Evolutionary conservation across 164 flowering plant species (phyloP).

Genomic region (Protea cynaroides): DNA sequence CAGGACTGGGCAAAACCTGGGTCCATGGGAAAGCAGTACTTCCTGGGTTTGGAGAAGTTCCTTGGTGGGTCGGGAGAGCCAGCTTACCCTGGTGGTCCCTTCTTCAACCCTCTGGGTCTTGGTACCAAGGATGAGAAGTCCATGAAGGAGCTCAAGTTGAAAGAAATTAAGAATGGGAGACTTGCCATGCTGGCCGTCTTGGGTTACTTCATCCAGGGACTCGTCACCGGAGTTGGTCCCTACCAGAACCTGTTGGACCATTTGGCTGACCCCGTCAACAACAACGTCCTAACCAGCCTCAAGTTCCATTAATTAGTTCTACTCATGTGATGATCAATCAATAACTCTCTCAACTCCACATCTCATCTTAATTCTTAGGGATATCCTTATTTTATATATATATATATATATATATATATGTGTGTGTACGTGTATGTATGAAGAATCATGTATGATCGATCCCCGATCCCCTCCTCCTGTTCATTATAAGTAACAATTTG

Average conservation of each 20-base stretch:
- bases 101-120: slow-evolving; percentile 82
- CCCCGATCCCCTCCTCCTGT: too few relatives aligned
- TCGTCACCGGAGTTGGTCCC: slow-evolving; percentile 92
- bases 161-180: slow-evolving; percentile 95
- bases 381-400: too few relatives aligned
- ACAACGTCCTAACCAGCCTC: slow-evolving; percentile 90
- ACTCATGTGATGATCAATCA: too few relatives aligned
- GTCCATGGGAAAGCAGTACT: slow-evolving; percentile 83
- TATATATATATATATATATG: too few relatives aligned
- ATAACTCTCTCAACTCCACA: too few relatives aligned
- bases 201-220: slow-evolving; percentile 81
- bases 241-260: slow-evolving; percentile 92
- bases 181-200: slow-evolving; percentile 90
- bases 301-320: slow-evolving; percentile 58
- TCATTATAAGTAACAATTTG: too few relatives aligned
- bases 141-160: slow-evolving; percentile 78
- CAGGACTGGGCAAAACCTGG: slow-evolving; percentile 88
- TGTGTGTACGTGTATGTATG: too few relatives aligned
- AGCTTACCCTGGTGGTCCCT: slow-evolving; percentile 69
- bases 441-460: too few relatives aligned
- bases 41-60: slow-evolving; percentile 74
- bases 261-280: slow-evolving; percentile 88
- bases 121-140: slow-evolving; percentile 86
- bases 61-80: slow-evolving; percentile 75
- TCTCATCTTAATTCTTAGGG: too few relatives aligned